Evolutionary conservation across 805 yeast genomes (phyloP).

Genomic region (Candida montana): DNA sequence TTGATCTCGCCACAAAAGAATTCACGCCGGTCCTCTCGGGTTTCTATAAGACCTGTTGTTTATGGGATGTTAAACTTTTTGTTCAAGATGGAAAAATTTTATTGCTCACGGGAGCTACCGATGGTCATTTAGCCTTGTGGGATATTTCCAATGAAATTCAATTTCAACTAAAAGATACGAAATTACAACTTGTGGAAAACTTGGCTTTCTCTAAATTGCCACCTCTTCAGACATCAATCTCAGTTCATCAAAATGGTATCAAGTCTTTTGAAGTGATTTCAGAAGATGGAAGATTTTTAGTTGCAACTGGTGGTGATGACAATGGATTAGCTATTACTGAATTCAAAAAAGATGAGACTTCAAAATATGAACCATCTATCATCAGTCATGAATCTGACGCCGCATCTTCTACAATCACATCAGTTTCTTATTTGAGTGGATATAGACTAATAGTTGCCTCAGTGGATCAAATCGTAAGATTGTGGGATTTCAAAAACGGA

Average conservation of each 20-base stretch:
- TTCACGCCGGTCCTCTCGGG: slow-evolving; percentile 45
- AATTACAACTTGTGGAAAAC: slow-evolving; percentile 3
- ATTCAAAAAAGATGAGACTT: slow-evolving; percentile 27
- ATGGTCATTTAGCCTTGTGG: slow-evolving; percentile 71
- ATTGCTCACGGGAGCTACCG: slow-evolving; percentile 67
- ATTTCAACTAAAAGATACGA: slow-evolving; percentile 11
- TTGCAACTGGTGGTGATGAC: slow-evolving; percentile 91
- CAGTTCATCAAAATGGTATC: slow-evolving; percentile 81
- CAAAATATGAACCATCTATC: slow-evolving; percentile 22
- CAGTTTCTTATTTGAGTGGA: slow-evolving; percentile 36
- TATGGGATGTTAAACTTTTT: slow-evolving; percentile 55
- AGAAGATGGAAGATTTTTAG: slow-evolving; percentile 18
- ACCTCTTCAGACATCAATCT: slow-evolving; percentile 35
- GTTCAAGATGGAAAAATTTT: slow-evolving; percentile 24
- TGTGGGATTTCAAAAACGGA: slow-evolving; percentile 45
- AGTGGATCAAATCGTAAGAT: slow-evolving; percentile 73
- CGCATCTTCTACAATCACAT: slow-evolving; percentile 84
- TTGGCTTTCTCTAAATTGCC: slow-evolving; percentile 16
- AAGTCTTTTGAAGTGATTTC: slow-evolving; percentile 46
- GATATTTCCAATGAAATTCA: slow-evolving; percentile 34
- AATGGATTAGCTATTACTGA: slow-evolving; percentile 53
- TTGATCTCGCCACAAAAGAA: slow-evolving; percentile 29
- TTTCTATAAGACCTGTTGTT: slow-evolving; percentile 68
- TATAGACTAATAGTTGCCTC: slow-evolving; percentile 54
- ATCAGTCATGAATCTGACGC: slow-evolving; percentile 45